Conservation (phyloP, 306 rosid species). For the Quercus berberidifolia region DNA sequence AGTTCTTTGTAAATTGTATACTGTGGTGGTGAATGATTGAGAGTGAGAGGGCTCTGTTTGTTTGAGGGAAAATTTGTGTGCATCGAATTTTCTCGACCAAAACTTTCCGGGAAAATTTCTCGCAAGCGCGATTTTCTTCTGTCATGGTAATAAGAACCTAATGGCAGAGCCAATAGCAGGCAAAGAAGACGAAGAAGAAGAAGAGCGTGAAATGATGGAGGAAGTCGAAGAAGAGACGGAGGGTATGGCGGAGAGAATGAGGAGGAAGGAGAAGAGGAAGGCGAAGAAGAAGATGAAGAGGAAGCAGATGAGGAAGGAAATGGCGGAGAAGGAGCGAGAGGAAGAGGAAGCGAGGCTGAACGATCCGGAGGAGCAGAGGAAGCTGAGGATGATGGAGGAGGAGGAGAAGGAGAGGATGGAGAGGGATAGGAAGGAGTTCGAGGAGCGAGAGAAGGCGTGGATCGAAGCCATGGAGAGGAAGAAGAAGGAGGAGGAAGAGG, state of each 20-base stretch:
- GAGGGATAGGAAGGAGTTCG: constrained; percentile 49
- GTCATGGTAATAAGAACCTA: not conserved
- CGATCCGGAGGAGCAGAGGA: constrained; percentile 62
- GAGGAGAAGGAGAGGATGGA: constrained; percentile 62
- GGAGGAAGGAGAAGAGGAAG: constrained; percentile 87
- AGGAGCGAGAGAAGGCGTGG: constrained; percentile 74
- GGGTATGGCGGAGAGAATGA: constrained; percentile 2
- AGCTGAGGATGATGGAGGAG: constrained; percentile 35
- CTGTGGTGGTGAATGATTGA: not conserved
- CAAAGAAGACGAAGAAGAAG: constrained; percentile 11
- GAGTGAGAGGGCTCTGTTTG: not conserved
- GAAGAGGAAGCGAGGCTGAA: constrained; percentile 58
- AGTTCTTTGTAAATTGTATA: not conserved
- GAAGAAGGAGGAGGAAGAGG: constrained; percentile 27
- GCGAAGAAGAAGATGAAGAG: constrained; percentile 72
- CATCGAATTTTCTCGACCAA: not conserved
- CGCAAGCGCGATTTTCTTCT: not conserved
- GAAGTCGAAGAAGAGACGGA: constrained; percentile 11
- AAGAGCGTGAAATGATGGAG: not conserved
- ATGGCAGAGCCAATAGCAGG: not conserved
- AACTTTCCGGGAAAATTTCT: not conserved
- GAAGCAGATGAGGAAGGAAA: constrained; percentile 60
- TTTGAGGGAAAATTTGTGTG: not conserved
- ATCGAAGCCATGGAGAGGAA: constrained; percentile 49
- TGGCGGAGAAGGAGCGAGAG: constrained; percentile 46